Base-by-base conservation (phyloP, 768 basidiomycete species). In the Dioszegia hungarica region DNA sequence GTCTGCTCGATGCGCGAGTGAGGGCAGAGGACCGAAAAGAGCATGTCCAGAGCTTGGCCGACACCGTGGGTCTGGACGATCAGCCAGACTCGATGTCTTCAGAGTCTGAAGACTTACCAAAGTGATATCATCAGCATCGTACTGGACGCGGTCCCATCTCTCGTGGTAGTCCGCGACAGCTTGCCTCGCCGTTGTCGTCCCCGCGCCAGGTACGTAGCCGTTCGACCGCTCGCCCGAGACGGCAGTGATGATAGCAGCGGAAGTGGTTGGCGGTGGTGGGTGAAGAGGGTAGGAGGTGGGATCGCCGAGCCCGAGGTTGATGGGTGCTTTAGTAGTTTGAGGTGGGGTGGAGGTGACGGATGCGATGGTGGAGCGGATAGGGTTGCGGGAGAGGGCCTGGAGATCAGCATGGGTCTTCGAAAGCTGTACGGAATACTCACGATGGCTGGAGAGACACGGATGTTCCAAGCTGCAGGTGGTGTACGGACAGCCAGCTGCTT, bases 251-350 rank as follows among this genome's bases (percentile, higher is more conserved):
- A 75, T 70, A 3, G 76, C 73, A 2, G 49, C 53, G 27, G 71
- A 62, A 2, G 70, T 61, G 9, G 66, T 67, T 3, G 59, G 53
- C 0, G 76, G 68, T 10, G 77, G 70, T 0, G 71, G 58, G 44
- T 74, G 66, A 37, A 76, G 71, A 29, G 74, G 74, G 47, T 67
- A 77, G 27, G 71, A 68, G 6, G 69, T 70, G 0, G 77, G 77
- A 47, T 78, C 77, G 27, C 77, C 77, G 1, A 76, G 53, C 3
- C 75, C 77, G 36, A 78, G 67, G 61, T 78, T 77, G 66, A 78
- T 75, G n/a, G 75, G 45, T 12, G 72, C 52, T 51, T 76, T 73
- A 22, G 61, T 51, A 2, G 64, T 64, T 12, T 59, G 43, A 0
- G 72, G 70, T 2, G 60, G 54, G 15, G 48, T 56, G 10, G 63